Percentiles rank a stretch among this genome's conserved stretches.
These are phyloP conservation scores for Tulasnella sp. DNA, from an alignment of 768 basidiomycete genomes.

Conservation along the genomic window DNA sequence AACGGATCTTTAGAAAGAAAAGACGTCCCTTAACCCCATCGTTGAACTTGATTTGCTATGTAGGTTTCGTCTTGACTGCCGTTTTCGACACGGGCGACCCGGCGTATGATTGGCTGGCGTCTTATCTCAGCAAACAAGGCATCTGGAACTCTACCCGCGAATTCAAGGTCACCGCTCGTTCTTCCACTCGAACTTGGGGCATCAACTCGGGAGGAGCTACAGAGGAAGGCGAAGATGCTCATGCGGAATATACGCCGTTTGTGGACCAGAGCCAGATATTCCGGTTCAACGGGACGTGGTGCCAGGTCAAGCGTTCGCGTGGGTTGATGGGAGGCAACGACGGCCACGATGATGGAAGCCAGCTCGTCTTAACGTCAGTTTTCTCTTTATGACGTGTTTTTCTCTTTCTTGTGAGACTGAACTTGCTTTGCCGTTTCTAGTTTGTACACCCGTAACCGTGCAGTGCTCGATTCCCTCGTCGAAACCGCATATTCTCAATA, in stretches of 20 bases:
- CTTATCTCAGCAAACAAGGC: conserved; percentile 46
- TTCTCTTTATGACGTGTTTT: neutral
- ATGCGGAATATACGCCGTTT: conserved; percentile 15
- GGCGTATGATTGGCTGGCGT: conserved; percentile 50
- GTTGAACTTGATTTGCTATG: neutral
- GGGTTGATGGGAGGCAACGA: conserved; percentile 5
- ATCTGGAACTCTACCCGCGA: conserved; percentile 46
- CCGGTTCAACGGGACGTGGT: conserved; percentile 22
- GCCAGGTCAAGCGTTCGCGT: conserved; percentile 36
- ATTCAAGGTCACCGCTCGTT: conserved; percentile 44
- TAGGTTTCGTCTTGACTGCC: conserved; percentile 48
- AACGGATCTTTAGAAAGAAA: neutral
- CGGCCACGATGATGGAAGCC: conserved; percentile 28
- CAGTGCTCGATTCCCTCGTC: conserved; percentile 44
- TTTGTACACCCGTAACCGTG: conserved; percentile 47
- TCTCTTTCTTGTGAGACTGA: neutral
- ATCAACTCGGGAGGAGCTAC: conserved; percentile 33
- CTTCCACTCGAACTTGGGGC: conserved; percentile 45
- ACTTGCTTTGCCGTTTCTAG: conserved; percentile 34
- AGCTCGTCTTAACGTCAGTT: conserved; percentile 24
- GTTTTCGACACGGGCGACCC: conserved; percentile 50
- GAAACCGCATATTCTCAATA: conserved; percentile 46
- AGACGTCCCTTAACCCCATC: neutral
- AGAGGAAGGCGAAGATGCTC: conserved; percentile 20
- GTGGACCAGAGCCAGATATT: conserved; percentile 22